A percentile compares a stretch with the other conserved stretches of the same genome.
phyloP scores from a whole-genome alignment of 768 basidiomycete genomes.

The Neoboletus magnificus region DNA sequence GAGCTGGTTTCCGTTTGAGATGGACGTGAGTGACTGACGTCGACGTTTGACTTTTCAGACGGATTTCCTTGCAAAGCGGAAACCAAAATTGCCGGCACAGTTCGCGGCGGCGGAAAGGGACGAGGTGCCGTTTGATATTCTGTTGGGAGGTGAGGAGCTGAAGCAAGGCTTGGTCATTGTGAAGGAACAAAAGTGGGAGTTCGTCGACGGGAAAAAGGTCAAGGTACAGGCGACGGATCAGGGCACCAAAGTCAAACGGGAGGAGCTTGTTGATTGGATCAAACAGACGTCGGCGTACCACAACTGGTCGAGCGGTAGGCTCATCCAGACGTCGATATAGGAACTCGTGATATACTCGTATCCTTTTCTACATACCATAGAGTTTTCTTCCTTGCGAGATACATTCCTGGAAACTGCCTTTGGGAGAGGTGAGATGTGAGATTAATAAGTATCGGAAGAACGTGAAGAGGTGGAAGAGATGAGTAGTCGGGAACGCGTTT shows the following conservation, averaged over 20 bases:
- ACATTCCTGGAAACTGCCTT: background rate
- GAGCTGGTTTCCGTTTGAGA: background rate
- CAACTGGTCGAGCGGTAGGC: slow-evolving; percentile 31
- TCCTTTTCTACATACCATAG: slow-evolving; percentile 5
- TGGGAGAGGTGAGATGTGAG: too few relatives aligned
- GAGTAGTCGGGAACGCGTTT: too few relatives aligned
- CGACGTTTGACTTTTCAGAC: slow-evolving; percentile 45
- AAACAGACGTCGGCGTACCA: slow-evolving; percentile 37
- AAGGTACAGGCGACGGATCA: slow-evolving; percentile 59
- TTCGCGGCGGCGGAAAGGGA: slow-evolving; percentile 90
- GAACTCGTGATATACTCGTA: background rate
- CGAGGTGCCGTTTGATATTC: slow-evolving; percentile 88
- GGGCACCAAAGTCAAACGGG: slow-evolving; percentile 62
- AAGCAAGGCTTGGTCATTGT: slow-evolving; percentile 82
- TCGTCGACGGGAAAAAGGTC: slow-evolving; percentile 67
- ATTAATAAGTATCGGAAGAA: too few relatives aligned
- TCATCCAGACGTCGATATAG: slow-evolving; percentile 17
- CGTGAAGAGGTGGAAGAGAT: too few relatives aligned
- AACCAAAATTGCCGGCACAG: slow-evolving; percentile 84
- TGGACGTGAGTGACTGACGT: background rate
- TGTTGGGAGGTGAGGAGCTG: slow-evolving; percentile 86
- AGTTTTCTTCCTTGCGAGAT: background rate
- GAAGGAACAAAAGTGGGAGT: slow-evolving; percentile 86
- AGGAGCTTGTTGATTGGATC: slow-evolving; percentile 62
- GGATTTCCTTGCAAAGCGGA: slow-evolving; percentile 90